phyloP scores from a whole-genome alignment of 164 flowering plant genomes.

The Taxillus chinensis region DNA sequence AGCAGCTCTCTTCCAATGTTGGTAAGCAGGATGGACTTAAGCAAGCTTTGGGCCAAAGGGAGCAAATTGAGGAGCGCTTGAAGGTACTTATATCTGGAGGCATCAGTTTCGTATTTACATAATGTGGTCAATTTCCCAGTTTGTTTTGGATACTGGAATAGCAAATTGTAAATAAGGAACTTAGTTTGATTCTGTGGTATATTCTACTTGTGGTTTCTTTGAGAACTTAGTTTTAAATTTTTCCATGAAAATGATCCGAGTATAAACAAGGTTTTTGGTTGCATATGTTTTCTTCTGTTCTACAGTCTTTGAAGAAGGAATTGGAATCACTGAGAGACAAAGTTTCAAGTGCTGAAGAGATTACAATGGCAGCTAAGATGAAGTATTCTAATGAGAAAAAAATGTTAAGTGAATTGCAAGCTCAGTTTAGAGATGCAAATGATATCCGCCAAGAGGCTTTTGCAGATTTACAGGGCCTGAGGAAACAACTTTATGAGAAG shows the following conservation, averaged over 20 bases:
- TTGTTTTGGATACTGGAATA: no score
- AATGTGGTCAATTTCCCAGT: neutral
- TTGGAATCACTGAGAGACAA: slow-evolving; percentile 30
- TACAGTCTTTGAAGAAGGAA: slow-evolving; percentile 53
- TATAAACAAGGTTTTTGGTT: neutral
- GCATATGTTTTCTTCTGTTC: slow-evolving; percentile 7
- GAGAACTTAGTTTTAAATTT: no score
- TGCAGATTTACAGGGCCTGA: slow-evolving; percentile 31
- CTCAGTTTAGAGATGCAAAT: slow-evolving; percentile 48
- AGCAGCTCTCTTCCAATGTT: slow-evolving; percentile 39
- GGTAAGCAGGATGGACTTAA: slow-evolving; percentile 48
- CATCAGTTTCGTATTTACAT: neutral
- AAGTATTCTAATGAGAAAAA: slow-evolving; percentile 26
- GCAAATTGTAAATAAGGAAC: no score
- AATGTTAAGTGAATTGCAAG: slow-evolving; percentile 26
- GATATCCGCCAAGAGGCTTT: slow-evolving; percentile 66
- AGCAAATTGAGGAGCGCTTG: slow-evolving; percentile 45
- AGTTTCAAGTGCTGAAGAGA: slow-evolving; percentile 37
- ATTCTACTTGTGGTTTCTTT: no score
- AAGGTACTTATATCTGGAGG: slow-evolving; percentile 36
- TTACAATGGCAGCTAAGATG: slow-evolving; percentile 33
- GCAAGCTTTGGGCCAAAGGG: slow-evolving; percentile 52
- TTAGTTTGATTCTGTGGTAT: no score
- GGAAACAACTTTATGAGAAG: slow-evolving; percentile 46
- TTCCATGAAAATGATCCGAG: no score